phyloP scores from a whole-genome alignment of 129 eudicot species.

The Heracleum sosnowskyi region DNA sequence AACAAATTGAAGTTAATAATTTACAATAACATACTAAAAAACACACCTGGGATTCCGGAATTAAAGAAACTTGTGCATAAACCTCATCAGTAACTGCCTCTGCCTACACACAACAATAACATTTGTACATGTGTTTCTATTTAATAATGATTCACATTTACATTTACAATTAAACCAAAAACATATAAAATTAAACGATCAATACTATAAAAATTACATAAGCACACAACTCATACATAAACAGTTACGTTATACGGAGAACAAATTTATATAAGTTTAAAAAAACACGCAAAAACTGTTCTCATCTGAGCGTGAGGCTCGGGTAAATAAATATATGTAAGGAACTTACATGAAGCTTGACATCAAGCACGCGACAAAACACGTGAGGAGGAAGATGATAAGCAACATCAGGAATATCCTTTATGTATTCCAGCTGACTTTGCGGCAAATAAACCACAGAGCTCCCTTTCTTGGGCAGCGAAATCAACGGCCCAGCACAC shows the following conservation, averaged over 20 bases:
- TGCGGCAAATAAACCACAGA: slow-evolving; percentile 82
- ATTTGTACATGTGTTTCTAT: neutral
- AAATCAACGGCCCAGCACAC: slow-evolving; percentile 82
- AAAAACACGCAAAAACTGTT: too few species aligned
- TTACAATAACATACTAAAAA: neutral
- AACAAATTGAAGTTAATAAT: too few species aligned
- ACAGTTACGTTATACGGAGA: neutral
- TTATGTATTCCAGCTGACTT: slow-evolving; percentile 59
- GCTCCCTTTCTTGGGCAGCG: slow-evolving; percentile 73
- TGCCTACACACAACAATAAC: slow-evolving; percentile 37
- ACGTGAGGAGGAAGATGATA: slow-evolving; percentile 60
- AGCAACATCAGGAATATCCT: slow-evolving; percentile 27
- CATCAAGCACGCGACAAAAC: slow-evolving; percentile 80
- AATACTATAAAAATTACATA: neutral
- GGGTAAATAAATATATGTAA: neutral
- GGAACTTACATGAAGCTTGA: slow-evolving; percentile 70
- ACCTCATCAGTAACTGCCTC: slow-evolving; percentile 80
- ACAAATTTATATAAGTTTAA: too few species aligned
- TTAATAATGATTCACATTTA: neutral
- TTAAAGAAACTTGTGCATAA: slow-evolving; percentile 69
- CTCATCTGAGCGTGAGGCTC: too few species aligned
- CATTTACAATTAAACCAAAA: neutral
- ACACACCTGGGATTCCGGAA: slow-evolving; percentile 72
- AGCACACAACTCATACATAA: neutral
- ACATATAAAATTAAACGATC: too few species aligned